Base-by-base conservation (phyloP, 306 rosid genomes). In the Ormosia emarginata region DNA sequence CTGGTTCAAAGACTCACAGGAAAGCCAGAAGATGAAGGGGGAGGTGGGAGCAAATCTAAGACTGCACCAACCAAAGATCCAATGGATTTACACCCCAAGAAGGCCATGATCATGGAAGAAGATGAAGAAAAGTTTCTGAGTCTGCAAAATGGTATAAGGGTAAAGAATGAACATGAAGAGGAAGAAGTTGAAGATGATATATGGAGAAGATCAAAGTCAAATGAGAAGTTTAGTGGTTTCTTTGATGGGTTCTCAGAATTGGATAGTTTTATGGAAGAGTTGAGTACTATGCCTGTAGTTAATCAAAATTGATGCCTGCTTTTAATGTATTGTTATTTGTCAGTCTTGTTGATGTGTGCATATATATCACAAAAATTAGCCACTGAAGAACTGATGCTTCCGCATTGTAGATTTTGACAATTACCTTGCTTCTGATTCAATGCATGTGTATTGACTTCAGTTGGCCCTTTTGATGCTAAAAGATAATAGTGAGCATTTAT, bases 1-100 rank as follows among this genome's bases (percentile, higher is more conserved):
- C 81, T 90, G 4, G 94, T 88, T 49, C 92, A 90, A 50, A 88
- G 85, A 6, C 87, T 90, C 64, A 88, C 90, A 1, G 91, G 94
- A 7, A 88, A 79, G 69, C 86, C 87, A 41, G 79, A 67, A 36
- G 84, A 81, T 13, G 70, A 52, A 37, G 53, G 65, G 5, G 79
- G 78, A 11, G 37, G 33, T 37, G 58, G 55, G 52, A 63, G 56
- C 68, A 83, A 70, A 18, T 71, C 59, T 11, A 62, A n/a, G 8
- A 36, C 49, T 37, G 43, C 78, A 24, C 39, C 53, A n/a, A 70
- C 40, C 58, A 70, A 71, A 71, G 82, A 75, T 66, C 49, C 63
- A 8, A 18, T 24, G 70, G 64, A 30, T 50, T 69, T 65, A 12
- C 17, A 76, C 53, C 57, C 71, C 37, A 9, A 74, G 34, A 67